Conservation (phyloP, 306 rosid genomes). For the Trifolium dubium region DNA sequence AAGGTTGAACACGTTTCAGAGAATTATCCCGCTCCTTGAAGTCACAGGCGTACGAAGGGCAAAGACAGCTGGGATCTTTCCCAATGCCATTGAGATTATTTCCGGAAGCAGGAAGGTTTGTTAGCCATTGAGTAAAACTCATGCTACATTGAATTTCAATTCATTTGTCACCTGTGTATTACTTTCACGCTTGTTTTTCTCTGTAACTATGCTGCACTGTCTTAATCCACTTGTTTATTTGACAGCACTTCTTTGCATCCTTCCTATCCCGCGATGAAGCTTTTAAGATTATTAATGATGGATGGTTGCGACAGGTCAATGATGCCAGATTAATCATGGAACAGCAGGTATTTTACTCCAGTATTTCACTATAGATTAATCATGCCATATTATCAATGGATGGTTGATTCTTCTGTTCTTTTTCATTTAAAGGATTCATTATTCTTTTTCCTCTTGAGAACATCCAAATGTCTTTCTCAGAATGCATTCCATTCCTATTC, state of each 20-base stretch:
- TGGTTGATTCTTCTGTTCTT: constrained; percentile 16
- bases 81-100: constrained; percentile 90
- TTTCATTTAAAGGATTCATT: constrained; percentile 21
- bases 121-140: constrained; percentile 22
- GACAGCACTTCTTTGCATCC: constrained; percentile 91
- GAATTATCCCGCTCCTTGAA: constrained; percentile 80
- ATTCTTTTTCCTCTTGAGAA: not conserved
- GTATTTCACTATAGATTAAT: no score
- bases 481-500: not conserved
- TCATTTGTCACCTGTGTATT: constrained; percentile 21
- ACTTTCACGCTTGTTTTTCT: constrained; percentile 14
- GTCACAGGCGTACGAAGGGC: constrained; percentile 84
- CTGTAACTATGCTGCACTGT: constrained; percentile 40
- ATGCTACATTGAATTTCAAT: constrained; percentile 38
- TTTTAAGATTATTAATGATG: constrained; percentile 76
- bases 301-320: constrained; percentile 66
- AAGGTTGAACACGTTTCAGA: constrained; percentile 56
- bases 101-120: constrained; percentile 77
- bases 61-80: constrained; percentile 95
- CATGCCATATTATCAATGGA: not conserved
- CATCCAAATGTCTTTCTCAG: not conserved
- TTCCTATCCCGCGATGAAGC: constrained; percentile 97
- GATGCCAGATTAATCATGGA: constrained; percentile 52
- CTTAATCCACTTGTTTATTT: constrained; percentile 43
- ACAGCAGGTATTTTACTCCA: constrained; percentile 72